Evolutionary conservation across 2,329 filamentous ascomycete genomes (phyloP).

Genomic region (Paracoccidioides lutzii): DNA sequence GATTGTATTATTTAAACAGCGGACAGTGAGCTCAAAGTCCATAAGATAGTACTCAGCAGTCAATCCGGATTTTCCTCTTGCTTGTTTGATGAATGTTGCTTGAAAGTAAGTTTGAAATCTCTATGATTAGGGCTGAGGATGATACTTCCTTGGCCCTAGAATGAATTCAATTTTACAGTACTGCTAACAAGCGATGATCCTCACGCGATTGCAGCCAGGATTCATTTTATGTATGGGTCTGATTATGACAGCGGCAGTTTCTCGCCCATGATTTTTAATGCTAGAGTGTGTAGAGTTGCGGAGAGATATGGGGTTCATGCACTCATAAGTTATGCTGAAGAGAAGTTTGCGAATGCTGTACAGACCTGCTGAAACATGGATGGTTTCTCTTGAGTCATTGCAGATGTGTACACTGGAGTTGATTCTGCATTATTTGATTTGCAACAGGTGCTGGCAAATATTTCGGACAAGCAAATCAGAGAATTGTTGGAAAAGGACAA

Average conservation of each 20-base stretch:
- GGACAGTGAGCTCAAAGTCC: slow-evolving; percentile 10
- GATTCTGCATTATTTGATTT: too few species aligned
- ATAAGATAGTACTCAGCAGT: slow-evolving; percentile 11
- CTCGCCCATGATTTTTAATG: slow-evolving; percentile 15
- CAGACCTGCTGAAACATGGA: slow-evolving; percentile 14
- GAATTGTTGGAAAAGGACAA: too few species aligned
- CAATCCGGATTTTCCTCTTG: slow-evolving; percentile 11
- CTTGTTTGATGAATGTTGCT: slow-evolving; percentile 8
- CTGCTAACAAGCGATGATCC: slow-evolving; percentile 14
- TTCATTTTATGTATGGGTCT: slow-evolving; percentile 17
- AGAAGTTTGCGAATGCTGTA: slow-evolving; percentile 12
- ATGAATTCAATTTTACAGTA: too few species aligned
- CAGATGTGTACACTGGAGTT: too few species aligned
- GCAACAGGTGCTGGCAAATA: too few species aligned
- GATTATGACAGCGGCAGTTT: slow-evolving; percentile 13
- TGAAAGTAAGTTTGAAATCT: slow-evolving; percentile 12
- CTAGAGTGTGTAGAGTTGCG: slow-evolving; percentile 15
- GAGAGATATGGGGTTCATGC: slow-evolving; percentile 16
- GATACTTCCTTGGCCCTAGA: slow-evolving; percentile 8
- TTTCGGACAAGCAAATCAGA: too few species aligned
- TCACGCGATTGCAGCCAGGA: slow-evolving; percentile 14
- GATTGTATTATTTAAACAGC: slow-evolving; percentile 9
- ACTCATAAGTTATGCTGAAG: slow-evolving; percentile 13
- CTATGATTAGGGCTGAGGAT: neutral
- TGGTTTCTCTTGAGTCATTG: too few species aligned